Evolutionary conservation across 176 grass and related monocot genomes (phyloP), one percentile per base, ranked within the genome.

Genomic region (Chrysopogon serrulatus): DNA sequence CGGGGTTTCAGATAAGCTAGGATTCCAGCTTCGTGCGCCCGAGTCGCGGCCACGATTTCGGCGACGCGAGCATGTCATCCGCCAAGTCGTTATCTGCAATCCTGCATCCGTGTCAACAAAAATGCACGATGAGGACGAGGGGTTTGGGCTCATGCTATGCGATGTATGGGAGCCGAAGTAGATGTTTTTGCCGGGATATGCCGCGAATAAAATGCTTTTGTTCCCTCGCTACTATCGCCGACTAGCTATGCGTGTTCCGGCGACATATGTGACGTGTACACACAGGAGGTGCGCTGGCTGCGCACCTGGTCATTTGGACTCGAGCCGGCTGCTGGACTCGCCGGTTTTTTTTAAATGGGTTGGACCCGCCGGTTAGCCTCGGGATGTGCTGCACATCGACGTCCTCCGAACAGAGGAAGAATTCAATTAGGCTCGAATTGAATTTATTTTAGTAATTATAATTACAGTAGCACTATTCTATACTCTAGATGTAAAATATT

Each of bases 71-170:
- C 49, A 41, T n/a, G 60, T 57, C 43, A 13, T 27, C 56, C 56
- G n/a, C 24, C 2, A 13, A 60, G 56, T 60, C 12, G 8, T 47
- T 33, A 44, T 18, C 65, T 57, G 27, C 23, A 18, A 19, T 19
- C 30, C 10, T 53, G 5, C 18, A 36, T 68, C 17, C 2, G 5
- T 26, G 21, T 5, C 21, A 15, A 39, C 7, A 18, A 68, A 30
- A 40, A 21, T 24, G 79, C 42, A 78, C 73, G 73, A 51, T 57
- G 60, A 32, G 64, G 83, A 87, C 79, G 65, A 87, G 86, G 68
- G 8, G 5, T 3, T 2, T 14, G 57, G 6, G 0, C 8, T 31
- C 65, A 31, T 54, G 39, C 44, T 42, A 43, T 17, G 11, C 0
- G 18, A 17, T 13, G 8, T 23, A 62, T 26, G 21, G 23, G 1